These are phyloP conservation scores for Pelargonium nanum DNA, from an alignment of 345 rosid genomes.

Conservation along the genomic window DNA sequence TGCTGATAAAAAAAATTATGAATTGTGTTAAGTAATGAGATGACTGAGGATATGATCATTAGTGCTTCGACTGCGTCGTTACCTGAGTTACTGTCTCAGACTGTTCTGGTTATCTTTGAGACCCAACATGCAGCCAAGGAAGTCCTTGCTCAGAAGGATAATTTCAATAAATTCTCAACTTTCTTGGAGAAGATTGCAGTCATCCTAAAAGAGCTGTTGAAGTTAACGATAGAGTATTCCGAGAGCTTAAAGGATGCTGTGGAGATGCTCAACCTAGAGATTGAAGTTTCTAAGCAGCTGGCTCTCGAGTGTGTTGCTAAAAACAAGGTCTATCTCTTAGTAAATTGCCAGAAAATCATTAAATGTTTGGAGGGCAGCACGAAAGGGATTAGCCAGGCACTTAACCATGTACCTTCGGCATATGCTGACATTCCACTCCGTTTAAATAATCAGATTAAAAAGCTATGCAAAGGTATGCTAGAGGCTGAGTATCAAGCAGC, in stretches of 20 bases:
- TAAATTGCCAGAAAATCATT: conserved; percentile 40
- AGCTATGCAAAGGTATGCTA: conserved; percentile 35
- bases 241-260: conserved; percentile 36
- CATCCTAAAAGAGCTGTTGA: conserved; percentile 38
- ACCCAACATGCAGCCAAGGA: conserved; percentile 22
- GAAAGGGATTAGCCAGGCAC: conserved; percentile 43
- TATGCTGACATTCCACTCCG: conserved; percentile 37
- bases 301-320: conserved; percentile 32
- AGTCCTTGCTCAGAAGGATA: conserved; percentile 40
- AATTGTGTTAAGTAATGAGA: conserved; percentile 1
- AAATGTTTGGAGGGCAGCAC: conserved; percentile 26
- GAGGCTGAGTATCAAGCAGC: conserved; percentile 50
- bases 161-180: conserved; percentile 37
- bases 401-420: conserved; percentile 47
- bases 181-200: conserved; percentile 44
- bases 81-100: conserved; percentile 34
- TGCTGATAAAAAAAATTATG: too few species aligned
- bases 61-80: conserved; percentile 29
- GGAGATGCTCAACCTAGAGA: conserved; percentile 41
- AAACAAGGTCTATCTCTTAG: conserved; percentile 52
- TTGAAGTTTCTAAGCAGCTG: conserved; percentile 38
- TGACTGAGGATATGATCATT: conserved; percentile 30
- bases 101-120: conserved; percentile 33
- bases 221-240: conserved; percentile 18
- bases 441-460: conserved; percentile 29